Conservation (phyloP, 176 grass and related monocot genomes). For the Raddia distichophylla region DNA sequence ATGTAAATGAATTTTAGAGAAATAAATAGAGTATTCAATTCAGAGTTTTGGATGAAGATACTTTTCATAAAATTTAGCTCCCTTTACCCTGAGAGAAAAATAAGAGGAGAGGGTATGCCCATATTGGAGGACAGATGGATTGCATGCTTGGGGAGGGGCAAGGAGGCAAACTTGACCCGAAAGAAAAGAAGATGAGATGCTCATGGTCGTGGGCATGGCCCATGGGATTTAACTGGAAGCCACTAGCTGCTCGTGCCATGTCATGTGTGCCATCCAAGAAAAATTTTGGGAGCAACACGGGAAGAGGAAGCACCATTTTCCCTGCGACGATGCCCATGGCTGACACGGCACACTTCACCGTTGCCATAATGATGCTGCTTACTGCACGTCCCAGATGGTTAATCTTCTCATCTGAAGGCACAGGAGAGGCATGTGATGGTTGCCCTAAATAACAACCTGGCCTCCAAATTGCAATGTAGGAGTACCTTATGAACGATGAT, state of each 20-base stretch:
- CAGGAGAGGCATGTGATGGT: neutral
- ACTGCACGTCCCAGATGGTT: neutral
- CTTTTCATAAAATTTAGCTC: too few species aligned
- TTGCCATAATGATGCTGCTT: neutral
- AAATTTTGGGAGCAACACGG: slow-evolving; percentile 3
- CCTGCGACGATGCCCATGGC: slow-evolving; percentile 23
- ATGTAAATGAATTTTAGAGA: too few species aligned
- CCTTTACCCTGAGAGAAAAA: too few species aligned
- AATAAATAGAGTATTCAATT: too few species aligned
- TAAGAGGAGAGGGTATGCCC: too few species aligned
- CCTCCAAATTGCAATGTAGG: neutral
- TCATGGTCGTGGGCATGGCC: neutral
- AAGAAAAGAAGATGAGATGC: slow-evolving; percentile 3
- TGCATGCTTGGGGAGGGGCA: neutral
- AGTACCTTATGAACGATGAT: too few species aligned
- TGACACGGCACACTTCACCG: neutral
- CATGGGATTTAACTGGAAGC: slow-evolving; percentile 12
- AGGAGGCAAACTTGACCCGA: slow-evolving; percentile 26
- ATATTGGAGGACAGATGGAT: slow-evolving; percentile 14
- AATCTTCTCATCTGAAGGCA: neutral
- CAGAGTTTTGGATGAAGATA: too few species aligned
- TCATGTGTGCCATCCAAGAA: slow-evolving; percentile 22
- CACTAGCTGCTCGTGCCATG: neutral
- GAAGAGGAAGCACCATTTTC: neutral
- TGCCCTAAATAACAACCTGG: neutral